Evolutionary conservation across 192 early-diverging fungal species (phyloP).

Genomic region (Thoreauomyces humboldtii): DNA sequence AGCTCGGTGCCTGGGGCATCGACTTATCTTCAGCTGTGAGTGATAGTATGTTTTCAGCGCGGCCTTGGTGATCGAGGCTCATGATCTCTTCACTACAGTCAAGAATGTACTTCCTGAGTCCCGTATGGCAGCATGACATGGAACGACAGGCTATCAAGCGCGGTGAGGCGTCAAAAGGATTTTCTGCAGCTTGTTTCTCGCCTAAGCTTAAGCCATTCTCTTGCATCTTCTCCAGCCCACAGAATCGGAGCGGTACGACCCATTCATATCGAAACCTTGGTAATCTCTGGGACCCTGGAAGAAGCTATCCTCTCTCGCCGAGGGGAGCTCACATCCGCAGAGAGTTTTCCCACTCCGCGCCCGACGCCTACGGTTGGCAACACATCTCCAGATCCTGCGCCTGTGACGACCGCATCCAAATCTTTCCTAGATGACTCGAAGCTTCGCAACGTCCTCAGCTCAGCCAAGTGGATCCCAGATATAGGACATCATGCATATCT

Average conservation of each 20-base stretch:
- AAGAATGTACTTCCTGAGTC: conserved; percentile 26
- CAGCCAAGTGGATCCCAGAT: conserved; percentile 2
- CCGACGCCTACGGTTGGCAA: neutral
- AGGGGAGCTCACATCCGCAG: neutral
- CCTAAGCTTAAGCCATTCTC: neutral
- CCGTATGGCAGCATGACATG: conserved; percentile 69
- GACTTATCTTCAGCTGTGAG: conserved; percentile 69
- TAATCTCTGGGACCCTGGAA: conserved; percentile 54
- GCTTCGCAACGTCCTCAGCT: neutral
- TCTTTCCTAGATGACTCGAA: conserved; percentile 5
- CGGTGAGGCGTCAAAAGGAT: neutral
- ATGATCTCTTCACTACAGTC: neutral
- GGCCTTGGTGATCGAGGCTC: no score
- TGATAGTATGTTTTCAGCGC: neutral
- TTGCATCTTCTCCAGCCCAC: conserved; percentile 54
- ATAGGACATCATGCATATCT: no score
- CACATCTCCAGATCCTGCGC: neutral
- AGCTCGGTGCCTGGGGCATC: conserved; percentile 70
- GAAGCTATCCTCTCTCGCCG: conserved; percentile 38
- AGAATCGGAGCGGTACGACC: conserved; percentile 68
- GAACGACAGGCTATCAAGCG: conserved; percentile 84
- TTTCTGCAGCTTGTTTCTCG: neutral
- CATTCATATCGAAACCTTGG: conserved; percentile 60
- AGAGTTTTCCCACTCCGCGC: neutral
- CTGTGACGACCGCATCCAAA: neutral